Conservation (phyloP, 306 rosid species). For the Vigna nakashimae region DNA sequence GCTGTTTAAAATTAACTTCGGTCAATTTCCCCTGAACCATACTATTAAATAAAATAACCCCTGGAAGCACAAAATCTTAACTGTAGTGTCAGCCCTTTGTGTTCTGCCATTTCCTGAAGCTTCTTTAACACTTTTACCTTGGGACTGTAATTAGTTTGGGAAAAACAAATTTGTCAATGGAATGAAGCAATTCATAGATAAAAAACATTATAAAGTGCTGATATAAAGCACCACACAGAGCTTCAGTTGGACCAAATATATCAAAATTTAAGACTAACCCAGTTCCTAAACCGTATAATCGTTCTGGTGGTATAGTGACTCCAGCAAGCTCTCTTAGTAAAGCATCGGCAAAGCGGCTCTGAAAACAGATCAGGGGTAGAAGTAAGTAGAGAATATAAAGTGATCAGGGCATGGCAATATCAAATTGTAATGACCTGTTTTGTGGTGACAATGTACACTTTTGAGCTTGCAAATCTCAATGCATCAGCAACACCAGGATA, state of each 20-base stretch:
- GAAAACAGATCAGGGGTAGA: conserved; percentile 18
- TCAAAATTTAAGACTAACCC: conserved; percentile 65
- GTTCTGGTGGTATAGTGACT: conserved; percentile 76
- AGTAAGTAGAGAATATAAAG: conserved; percentile 9
- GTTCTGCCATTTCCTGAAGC: conserved; percentile 82
- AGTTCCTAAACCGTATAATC: conserved; percentile 82
- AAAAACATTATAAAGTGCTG: background rate
- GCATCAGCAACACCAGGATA: conserved; percentile 90
- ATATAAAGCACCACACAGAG: background rate
- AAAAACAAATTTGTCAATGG: conserved; percentile 18
- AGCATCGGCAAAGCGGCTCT: conserved; percentile 90
- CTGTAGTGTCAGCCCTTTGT: conserved; percentile 85
- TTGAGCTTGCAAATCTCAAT: conserved; percentile 79
- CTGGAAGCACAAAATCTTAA: conserved; percentile 51
- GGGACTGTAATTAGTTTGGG: conserved; percentile 57
- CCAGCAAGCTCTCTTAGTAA: conserved; percentile 85
- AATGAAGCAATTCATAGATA: background rate
- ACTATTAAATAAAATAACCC: background rate
- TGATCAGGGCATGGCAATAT: conserved; percentile 11
- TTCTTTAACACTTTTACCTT: conserved; percentile 85
- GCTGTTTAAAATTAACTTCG: conserved; percentile 52
- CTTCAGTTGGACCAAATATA: conserved; percentile 1
- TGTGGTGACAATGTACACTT: conserved; percentile 77
- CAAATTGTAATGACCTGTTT: conserved; percentile 65
- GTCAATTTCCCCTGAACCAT: conserved; percentile 36